phyloP scores from a whole-genome alignment of 805 yeast genomes.

The Sporopachydermia lactativora region DNA sequence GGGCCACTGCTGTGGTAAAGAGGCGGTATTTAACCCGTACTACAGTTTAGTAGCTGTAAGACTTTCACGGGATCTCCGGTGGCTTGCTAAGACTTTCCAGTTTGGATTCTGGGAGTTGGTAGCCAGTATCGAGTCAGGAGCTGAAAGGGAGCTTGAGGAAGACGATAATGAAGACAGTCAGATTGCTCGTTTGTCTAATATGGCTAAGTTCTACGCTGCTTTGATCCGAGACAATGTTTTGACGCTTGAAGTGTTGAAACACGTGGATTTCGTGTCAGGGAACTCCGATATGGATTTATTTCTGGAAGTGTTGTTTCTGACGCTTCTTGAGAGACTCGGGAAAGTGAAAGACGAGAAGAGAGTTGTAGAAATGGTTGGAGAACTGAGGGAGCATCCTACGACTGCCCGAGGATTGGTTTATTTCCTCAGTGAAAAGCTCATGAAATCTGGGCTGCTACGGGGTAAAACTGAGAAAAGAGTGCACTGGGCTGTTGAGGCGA shows the following conservation, averaged over 20 bases:
- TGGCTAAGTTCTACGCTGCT: conserved; percentile 71
- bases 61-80: conserved; percentile 54
- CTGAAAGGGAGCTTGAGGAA: conserved; percentile 31
- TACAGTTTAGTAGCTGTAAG: conserved; percentile 71
- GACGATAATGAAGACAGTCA: conserved; percentile 36
- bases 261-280: conserved; percentile 58
- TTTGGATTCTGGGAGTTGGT: conserved; percentile 81
- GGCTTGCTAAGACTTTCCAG: conserved; percentile 71
- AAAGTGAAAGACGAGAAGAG: conserved; percentile 37
- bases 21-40: conserved; percentile 67
- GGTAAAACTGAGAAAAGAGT: conserved; percentile 27
- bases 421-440: not conserved
- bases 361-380: conserved; percentile 3
- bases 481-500: conserved; percentile 49
- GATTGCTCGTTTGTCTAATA: conserved; percentile 46
- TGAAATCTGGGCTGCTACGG: not conserved
- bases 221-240: conserved; percentile 61
- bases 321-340: conserved; percentile 47
- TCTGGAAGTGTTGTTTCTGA: conserved; percentile 57
- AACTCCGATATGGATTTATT: conserved; percentile 49
- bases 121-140: conserved; percentile 49
- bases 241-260: conserved; percentile 58
- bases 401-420: not conserved
- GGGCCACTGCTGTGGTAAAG: conserved; percentile 78
- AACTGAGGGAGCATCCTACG: not conserved